These are phyloP conservation scores for Puccinia horiana DNA, from an alignment of 1,284 basidiomycete genomes.

Conservation along the genomic window DNA sequence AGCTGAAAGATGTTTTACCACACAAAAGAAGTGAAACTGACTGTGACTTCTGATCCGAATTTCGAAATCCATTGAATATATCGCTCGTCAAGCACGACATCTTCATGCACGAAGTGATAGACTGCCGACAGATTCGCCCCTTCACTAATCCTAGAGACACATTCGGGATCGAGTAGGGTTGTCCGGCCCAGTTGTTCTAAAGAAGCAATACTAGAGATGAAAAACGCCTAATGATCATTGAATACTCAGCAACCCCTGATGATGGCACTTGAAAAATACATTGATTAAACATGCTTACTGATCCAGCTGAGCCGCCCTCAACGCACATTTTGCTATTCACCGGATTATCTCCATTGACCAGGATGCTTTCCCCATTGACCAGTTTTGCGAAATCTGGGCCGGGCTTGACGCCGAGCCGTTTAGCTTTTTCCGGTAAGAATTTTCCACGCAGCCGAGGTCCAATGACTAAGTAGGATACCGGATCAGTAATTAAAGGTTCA, in stretches of 20 bases:
- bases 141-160: slow-evolving; percentile 6
- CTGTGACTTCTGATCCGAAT: slow-evolving; percentile 18
- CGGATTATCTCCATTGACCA: neutral
- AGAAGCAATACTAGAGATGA: slow-evolving; percentile 35
- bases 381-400: slow-evolving; percentile 42
- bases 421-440: slow-evolving; percentile 41
- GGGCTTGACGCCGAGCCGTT: slow-evolving; percentile 38
- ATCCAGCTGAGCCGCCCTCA: slow-evolving; percentile 41
- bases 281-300: slow-evolving; percentile 17
- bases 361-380: slow-evolving; percentile 37
- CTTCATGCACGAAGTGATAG: slow-evolving; percentile 41
- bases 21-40: neutral
- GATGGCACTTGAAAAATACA: neutral
- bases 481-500: neutral
- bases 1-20: too few relatives aligned
- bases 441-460: slow-evolving; percentile 38
- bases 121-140: slow-evolving; percentile 28
- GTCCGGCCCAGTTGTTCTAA: slow-evolving; percentile 20
- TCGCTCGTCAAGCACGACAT: slow-evolving; percentile 34
- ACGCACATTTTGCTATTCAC: slow-evolving; percentile 41
- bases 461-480: slow-evolving; percentile 40
- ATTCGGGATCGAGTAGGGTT: slow-evolving; percentile 14
- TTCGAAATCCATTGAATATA: slow-evolving; percentile 37
- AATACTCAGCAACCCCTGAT: neutral
- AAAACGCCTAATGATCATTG: slow-evolving; percentile 41